These are phyloP conservation scores for Suillus placidus DNA, from an alignment of 768 basidiomycete species.

Conservation along the genomic window DNA sequence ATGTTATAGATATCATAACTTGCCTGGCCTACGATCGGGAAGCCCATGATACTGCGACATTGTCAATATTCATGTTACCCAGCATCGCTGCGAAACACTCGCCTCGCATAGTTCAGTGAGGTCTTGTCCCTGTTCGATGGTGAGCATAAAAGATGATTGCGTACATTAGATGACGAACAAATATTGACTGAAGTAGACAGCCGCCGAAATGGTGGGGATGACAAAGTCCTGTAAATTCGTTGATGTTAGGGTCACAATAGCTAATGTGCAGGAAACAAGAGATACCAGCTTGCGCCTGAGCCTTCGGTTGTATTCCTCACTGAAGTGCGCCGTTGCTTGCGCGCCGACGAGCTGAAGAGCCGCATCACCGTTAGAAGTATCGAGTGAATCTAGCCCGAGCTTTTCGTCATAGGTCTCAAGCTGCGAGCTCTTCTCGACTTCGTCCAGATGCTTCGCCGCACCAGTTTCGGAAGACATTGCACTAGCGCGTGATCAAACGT, in stretches of 20 bases:
- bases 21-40: conserved; percentile 66
- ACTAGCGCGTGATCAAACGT: conserved; percentile 3
- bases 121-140: conserved; percentile 59
- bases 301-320: conserved; percentile 60
- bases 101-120: conserved; percentile 72
- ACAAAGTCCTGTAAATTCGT: conserved; percentile 43
- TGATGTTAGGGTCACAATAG: background rate
- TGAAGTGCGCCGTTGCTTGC: conserved; percentile 53
- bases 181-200: conserved; percentile 71
- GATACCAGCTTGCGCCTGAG: conserved; percentile 60
- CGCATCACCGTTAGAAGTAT: conserved; percentile 54
- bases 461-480: conserved; percentile 23
- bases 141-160: conserved; percentile 10
- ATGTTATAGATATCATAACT: background rate
- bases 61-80: conserved; percentile 9
- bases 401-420: conserved; percentile 38
- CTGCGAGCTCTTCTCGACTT: conserved; percentile 20
- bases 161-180: conserved; percentile 42
- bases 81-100: conserved; percentile 9
- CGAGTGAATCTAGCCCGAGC: conserved; percentile 30
- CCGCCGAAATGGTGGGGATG: conserved; percentile 59
- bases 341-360: conserved; percentile 61
- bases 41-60: conserved; percentile 57
- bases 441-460: conserved; percentile 13
- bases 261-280: background rate